phyloP scores from a whole-genome alignment of 495 filamentous ascomycete genomes.

The Baudoinia panamericana region DNA sequence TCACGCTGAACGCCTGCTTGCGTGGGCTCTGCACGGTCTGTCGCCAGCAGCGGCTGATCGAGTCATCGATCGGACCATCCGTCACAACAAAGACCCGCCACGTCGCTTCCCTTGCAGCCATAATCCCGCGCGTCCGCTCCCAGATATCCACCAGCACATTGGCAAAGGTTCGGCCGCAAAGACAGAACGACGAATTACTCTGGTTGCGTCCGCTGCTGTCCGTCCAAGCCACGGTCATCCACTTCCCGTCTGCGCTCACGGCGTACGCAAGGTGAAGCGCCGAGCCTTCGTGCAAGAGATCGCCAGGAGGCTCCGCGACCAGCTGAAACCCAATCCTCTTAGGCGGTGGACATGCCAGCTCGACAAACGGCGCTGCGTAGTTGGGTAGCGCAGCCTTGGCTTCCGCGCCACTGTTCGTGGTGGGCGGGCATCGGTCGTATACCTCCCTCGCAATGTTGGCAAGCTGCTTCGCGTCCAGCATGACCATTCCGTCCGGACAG shows the following conservation, averaged over 20 bases:
- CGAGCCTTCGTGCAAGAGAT: constrained; percentile 68
- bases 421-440: constrained; percentile 67
- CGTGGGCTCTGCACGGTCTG: constrained; percentile 2
- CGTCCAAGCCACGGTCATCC: constrained; percentile 87
- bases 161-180: constrained; percentile 35
- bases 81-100: constrained; percentile 67
- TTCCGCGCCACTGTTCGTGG: constrained; percentile 32
- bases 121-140: constrained; percentile 66
- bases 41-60: constrained; percentile 10
- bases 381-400: constrained; percentile 28
- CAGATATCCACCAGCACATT: constrained; percentile 72
- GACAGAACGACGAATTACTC: constrained; percentile 64
- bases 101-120: constrained; percentile 53
- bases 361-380: constrained; percentile 53
- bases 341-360: constrained; percentile 60
- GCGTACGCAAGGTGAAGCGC: constrained; percentile 81
- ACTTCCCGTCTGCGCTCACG: constrained; percentile 66
- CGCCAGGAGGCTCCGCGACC: constrained; percentile 47
- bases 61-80: neutral
- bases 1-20: constrained; percentile 11
- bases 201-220: constrained; percentile 70
- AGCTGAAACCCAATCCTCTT: constrained; percentile 70
- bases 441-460: constrained; percentile 64
- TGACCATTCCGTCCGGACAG: constrained; percentile 48
- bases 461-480: constrained; percentile 55